Evolutionary conservation across 352 stramenopile genomes (phyloP).

Genomic region (Globisporangium megalacanthum): DNA sequence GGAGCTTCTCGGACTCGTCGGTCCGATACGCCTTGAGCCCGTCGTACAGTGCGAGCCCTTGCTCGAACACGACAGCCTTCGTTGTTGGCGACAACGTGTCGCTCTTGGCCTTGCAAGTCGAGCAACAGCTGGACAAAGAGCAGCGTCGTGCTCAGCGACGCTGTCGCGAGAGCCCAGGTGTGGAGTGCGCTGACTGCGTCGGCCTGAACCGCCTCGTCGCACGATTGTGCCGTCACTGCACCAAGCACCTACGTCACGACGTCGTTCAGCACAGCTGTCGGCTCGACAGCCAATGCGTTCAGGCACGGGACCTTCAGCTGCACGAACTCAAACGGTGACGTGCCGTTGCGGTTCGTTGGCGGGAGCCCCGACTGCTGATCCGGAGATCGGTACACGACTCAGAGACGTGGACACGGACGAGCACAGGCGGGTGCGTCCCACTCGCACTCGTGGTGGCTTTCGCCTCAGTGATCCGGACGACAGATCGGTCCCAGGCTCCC

Average conservation of each 20-base stretch:
- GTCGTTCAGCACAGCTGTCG: slow-evolving; percentile 44
- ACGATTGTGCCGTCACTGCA: slow-evolving; percentile 30
- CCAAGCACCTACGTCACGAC: slow-evolving; percentile 60
- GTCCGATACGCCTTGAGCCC: slow-evolving; percentile 42
- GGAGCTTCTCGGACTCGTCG: slow-evolving; percentile 33
- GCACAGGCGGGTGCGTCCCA: slow-evolving; percentile 16
- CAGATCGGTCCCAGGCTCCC: slow-evolving; percentile 20
- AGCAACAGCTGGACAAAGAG: slow-evolving; percentile 71
- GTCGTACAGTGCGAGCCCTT: slow-evolving; percentile 35
- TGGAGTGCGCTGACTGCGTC: slow-evolving; percentile 62
- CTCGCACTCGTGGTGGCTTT: slow-evolving; percentile 10
- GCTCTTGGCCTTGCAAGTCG: slow-evolving; percentile 16
- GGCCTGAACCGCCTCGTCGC: slow-evolving; percentile 45
- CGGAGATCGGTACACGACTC: slow-evolving; percentile 36
- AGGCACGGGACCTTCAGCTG: slow-evolving; percentile 49
- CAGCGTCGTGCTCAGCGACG: slow-evolving; percentile 59
- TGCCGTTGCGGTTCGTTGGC: slow-evolving; percentile 53
- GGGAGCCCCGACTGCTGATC: slow-evolving; percentile 56
- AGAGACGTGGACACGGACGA: slow-evolving; percentile 43
- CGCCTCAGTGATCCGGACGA: slow-evolving; percentile 36
- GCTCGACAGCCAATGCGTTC: slow-evolving; percentile 58
- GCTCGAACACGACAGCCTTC: slow-evolving; percentile 32
- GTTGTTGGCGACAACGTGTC: slow-evolving; percentile 18
- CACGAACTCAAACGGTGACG: slow-evolving; percentile 64
- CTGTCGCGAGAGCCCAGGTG: slow-evolving; percentile 72